phyloP scores from a whole-genome alignment of 495 filamentous ascomycete genomes.

The Penicillium tannophilum region DNA sequence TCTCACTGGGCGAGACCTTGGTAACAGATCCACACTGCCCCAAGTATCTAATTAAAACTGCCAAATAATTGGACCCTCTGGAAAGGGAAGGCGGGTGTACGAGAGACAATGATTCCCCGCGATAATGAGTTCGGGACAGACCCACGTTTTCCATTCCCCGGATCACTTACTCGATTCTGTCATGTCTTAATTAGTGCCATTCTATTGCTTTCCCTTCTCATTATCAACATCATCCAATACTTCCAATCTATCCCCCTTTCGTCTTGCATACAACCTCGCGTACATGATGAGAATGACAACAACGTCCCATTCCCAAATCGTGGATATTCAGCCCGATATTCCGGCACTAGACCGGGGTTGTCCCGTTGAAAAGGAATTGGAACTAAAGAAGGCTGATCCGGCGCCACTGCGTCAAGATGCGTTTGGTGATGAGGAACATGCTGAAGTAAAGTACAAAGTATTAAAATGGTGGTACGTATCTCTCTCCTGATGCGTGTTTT shows the following conservation, averaged over 20 bases:
- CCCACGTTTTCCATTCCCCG: too few relatives aligned
- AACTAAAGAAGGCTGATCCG: constrained; percentile 6
- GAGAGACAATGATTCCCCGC: too few relatives aligned
- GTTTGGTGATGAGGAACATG: too few relatives aligned
- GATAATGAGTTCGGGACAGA: too few relatives aligned
- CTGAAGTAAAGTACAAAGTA: too few relatives aligned
- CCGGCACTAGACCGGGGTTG: neutral
- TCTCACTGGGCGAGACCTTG: neutral
- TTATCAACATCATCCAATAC: neutral
- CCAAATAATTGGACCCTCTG: too few relatives aligned
- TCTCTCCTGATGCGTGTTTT: too few relatives aligned
- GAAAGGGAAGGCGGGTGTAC: too few relatives aligned
- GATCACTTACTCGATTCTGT: neutral
- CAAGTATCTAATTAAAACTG: too few relatives aligned
- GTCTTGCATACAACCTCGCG: neutral
- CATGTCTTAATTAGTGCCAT: neutral
- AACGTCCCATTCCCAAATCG: constrained; percentile 2
- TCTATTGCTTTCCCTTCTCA: neutral
- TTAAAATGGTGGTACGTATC: too few relatives aligned
- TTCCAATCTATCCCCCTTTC: neutral
- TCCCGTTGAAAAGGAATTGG: neutral
- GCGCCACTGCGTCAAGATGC: constrained; percentile 23
- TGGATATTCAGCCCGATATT: constrained; percentile 5
- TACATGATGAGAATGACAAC: constrained; percentile 7
- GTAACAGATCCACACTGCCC: too few relatives aligned